Evolutionary conservation across 306 rosid genomes (phyloP), one percentile per base, ranked within the genome.

Genomic region (Abrus pulchellus): DNA sequence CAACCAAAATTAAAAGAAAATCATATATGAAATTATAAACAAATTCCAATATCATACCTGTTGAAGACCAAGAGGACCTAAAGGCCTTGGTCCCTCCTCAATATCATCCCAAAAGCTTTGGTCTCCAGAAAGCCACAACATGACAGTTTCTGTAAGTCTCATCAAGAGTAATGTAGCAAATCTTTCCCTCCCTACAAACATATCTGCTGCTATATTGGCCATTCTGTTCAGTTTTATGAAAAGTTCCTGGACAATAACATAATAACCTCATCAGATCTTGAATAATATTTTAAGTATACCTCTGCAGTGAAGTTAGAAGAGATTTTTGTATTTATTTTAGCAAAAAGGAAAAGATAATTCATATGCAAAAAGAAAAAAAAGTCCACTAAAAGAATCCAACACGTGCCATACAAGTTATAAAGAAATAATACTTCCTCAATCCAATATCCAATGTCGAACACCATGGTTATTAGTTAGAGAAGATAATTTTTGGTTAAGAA

Each of bases 91-190:
- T 61, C 99, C 99, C 62, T 96, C 98, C 85, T 96, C 98, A 75
- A 96, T 93, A 84, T 96, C 99, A 86, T 93, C 99, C 99, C 99
- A 96, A 80, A 96, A 96, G 87, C 94, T 90, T 82, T 96, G 99
- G 86, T 96, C 99, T 72, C 87, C 93, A 1, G 99, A 96, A 62
- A 96, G 93, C 99, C 99, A 96, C 86, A 96, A 81, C 74, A 96
- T 87, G 80, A 96, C 97, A 52, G 99, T 96, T 83, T 96, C 99
- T 20, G 99, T 96, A 54, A 96, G 97, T 84, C 94, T 93, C 98
- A 96, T 96, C 86, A 96, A 90, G 60, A 96, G 92, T 84, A 96
- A 78, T 4, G 97, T 89, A 59, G 93, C 97, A 87, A 87, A 96
- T 86, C 98, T 90, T 88, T 92, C 98, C 86, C 98, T 87, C 76